Base-by-base conservation (phyloP, 139 green algal genomes). In the Micractinium conductrix region DNA sequence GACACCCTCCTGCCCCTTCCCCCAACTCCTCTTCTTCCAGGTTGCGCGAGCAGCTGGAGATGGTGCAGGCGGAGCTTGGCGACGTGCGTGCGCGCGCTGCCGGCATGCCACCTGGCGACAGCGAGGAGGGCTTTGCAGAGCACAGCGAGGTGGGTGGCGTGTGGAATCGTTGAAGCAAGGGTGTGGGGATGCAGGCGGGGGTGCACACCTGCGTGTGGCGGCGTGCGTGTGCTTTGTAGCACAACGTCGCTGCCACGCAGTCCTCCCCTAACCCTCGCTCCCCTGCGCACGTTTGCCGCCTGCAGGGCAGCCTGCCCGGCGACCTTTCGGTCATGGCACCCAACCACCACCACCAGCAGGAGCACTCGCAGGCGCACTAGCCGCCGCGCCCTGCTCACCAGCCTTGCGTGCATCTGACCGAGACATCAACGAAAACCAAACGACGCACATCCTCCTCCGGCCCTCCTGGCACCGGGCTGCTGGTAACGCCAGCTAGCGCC, bases 11-110 rank as follows among this genome's bases (percentile, higher is more conserved):
- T 2, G 1, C 9, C 19, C 22, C 74, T 26, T 48, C 50, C 30
- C 22, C 26, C 45, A 8, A 40, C 44, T 4, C 0, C n/a, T 45
- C 16, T 37, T 0, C 30, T 1, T 48, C 42, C 81, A 86, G 81
- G 72, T 58, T 86, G 55, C 71, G 72, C 2, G 81, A 86, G 72
- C 70, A 78, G 58, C 42, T 86, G 72, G 81, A 86, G 58, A 81
- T 86, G 81, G 17, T 81, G 72, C 72, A 81, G 58, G 72, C 81
- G 43, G 81, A 86, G 81, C 17, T 86, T 40, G 58, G 81, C 3
- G 81, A 86, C 10, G 10, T 81, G 55, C 81, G 80, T 22, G 60
- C 10, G 4, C 60, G 72, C 50, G 50, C 69, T 38, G 42, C 53
- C 75, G 75, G n/a, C 50, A 72, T 38, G 65, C 33, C 42, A 21